Evolutionary conservation across 2,329 filamentous ascomycete genomes (phyloP).

Genomic region (Stemphylium vesicarium): DNA sequence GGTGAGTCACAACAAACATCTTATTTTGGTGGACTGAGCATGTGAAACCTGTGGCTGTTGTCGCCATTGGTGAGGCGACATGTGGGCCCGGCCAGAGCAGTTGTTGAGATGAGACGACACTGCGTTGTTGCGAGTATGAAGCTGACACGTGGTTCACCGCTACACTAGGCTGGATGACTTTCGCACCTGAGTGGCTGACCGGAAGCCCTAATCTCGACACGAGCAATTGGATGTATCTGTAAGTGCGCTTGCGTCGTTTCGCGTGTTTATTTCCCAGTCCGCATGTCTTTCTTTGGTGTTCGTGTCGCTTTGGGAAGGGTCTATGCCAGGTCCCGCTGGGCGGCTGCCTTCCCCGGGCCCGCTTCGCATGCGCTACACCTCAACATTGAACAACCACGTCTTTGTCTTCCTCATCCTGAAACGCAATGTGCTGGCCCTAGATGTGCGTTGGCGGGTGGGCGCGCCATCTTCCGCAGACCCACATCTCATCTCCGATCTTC

Average conservation of each 20-base stretch:
- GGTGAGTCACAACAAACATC: slow-evolving; percentile 44
- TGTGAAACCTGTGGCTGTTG: slow-evolving; percentile 11
- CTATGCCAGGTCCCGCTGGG: neutral
- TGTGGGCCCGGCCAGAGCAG: slow-evolving; percentile 27
- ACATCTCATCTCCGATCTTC: slow-evolving; percentile 16
- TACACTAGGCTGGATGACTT: slow-evolving; percentile 65
- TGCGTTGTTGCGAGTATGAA: slow-evolving; percentile 28
- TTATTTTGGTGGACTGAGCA: slow-evolving; percentile 4
- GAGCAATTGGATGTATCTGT: slow-evolving; percentile 65
- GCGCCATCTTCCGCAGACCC: slow-evolving; percentile 18
- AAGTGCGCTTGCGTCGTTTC: slow-evolving; percentile 30
- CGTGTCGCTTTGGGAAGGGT: neutral
- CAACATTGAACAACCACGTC: neutral
- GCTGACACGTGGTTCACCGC: slow-evolving; percentile 50
- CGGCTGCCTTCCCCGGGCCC: neutral
- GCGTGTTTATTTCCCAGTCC: neutral
- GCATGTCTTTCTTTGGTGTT: neutral
- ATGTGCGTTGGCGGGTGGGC: slow-evolving; percentile 20
- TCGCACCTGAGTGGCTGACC: slow-evolving; percentile 69
- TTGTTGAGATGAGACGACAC: slow-evolving; percentile 25
- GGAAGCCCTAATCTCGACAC: slow-evolving; percentile 64
- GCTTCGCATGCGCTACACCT: neutral
- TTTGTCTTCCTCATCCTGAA: slow-evolving; percentile 1
- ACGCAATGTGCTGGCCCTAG: slow-evolving; percentile 24
- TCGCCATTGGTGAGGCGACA: slow-evolving; percentile 22